A percentile compares a stretch with the other conserved stretches of the same genome.
phyloP scores from a whole-genome alignment of 2,329 filamentous ascomycete genomes.

The Xylariales sp. region DNA sequence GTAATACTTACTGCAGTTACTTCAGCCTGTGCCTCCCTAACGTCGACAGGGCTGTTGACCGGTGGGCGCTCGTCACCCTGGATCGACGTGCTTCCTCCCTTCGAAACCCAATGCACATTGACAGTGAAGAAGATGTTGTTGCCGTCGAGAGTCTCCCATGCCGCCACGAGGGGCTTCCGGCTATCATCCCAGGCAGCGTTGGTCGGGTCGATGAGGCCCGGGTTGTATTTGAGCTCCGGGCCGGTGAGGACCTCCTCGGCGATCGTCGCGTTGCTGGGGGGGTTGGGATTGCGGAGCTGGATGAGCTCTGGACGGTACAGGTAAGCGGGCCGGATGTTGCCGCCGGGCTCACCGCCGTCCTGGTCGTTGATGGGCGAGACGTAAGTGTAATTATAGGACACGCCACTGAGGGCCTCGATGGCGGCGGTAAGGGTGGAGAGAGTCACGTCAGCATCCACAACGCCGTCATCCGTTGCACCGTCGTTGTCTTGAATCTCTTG shows the following conservation, averaged over 20 bases:
- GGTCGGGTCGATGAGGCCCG: conserved; percentile 60
- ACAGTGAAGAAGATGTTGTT: conserved; percentile 61
- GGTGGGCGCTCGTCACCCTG: conserved; percentile 64
- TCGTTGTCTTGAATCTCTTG: conserved; percentile 69
- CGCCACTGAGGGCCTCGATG: conserved; percentile 43
- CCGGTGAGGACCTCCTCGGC: conserved; percentile 54
- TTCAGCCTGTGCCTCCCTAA: conserved; percentile 51
- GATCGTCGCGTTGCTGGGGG: conserved; percentile 47
- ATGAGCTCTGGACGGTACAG: conserved; percentile 60
- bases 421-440: conserved; percentile 50
- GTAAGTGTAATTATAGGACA: conserved; percentile 55
- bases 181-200: conserved; percentile 56
- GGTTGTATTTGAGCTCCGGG: conserved; percentile 61
- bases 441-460: conserved; percentile 52
- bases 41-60: conserved; percentile 58
- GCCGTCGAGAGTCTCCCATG: conserved; percentile 56
- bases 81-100: conserved; percentile 60
- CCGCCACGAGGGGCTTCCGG: conserved; percentile 64
- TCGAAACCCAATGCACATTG: conserved; percentile 65
- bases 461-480: conserved; percentile 56
- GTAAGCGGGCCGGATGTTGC: conserved; percentile 69
- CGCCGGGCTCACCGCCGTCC: conserved; percentile 64
- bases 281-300: conserved; percentile 54
- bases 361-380: conserved; percentile 54
- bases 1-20: conserved; percentile 47